Base-by-base conservation (phyloP, 2,329 filamentous ascomycete genomes). In the Talaromyces sp. region DNA sequence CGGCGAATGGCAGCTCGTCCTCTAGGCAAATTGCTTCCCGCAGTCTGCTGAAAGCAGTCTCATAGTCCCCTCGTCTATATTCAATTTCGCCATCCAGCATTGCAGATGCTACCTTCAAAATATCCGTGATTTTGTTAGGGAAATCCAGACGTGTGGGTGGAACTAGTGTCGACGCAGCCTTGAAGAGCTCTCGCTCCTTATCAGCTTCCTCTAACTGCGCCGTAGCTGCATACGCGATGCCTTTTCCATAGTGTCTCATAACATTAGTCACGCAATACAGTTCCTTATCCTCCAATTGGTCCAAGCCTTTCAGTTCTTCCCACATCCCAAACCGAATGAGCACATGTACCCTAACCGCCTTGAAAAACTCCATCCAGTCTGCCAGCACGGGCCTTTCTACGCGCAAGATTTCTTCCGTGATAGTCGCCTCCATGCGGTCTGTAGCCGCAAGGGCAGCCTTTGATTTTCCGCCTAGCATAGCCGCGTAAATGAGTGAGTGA, bases 401-500 rank as follows among this genome's bases (percentile, higher is more conserved):
- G 13, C 57, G 43, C 8, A 92, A 80, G 3, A 92, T 76, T 0
- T 82, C 82, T 58, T 89, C 85, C 0, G 89, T 83, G 11, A 92
- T 75, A 0, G 85, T 85, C 0, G 76, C 76, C 70, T 91, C 88
- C 47, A 92, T 82, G 43, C 79, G 77, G 0, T 70, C 69, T 0
- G 84, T 83, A 0, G 87, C 86, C 1, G 87, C 82, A 1, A 92
- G 73, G 0, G 88, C 87, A 4, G 87, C 78, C 25, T 78, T 73
- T 0, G 81, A 88, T 71, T 89, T 84, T 0, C 87, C 90, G 0
- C 88, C 84, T 68, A 92, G 88, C 89, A 92, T 90, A 66, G 89
- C 89, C 0, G 87, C 87, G 41, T 92, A 92, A 54, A 92, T 83
- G 11, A 86, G 83, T 69, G 90, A 91, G 72, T 92, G 90, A 70